phyloP scores from a whole-genome alignment of 1,284 basidiomycete species.

The Mycosarcoma mackinlayi region DNA sequence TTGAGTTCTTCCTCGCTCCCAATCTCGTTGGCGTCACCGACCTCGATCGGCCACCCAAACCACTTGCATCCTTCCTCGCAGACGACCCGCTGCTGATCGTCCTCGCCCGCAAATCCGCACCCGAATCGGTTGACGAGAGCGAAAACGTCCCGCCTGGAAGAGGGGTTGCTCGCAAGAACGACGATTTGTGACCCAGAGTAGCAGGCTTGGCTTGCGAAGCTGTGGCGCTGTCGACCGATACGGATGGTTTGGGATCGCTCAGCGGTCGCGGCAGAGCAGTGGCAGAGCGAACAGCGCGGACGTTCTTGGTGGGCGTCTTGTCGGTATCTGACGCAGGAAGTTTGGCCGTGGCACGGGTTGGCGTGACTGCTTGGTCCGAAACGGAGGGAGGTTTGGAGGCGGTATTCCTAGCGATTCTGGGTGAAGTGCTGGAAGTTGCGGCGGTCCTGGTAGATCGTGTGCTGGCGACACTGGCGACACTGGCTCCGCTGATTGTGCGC shows the following conservation, averaged over 20 bases:
- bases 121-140: constrained; percentile 23
- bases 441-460: constrained; percentile 1
- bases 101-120: constrained; percentile 15
- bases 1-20: background rate
- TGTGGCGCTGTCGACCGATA: constrained; percentile 12
- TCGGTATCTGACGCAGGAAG: constrained; percentile 12
- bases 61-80: background rate
- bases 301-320: constrained; percentile 25
- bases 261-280: constrained; percentile 2
- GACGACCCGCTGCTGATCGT: constrained; percentile 14
- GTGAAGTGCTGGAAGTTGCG: background rate
- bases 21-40: constrained; percentile 10
- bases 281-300: constrained; percentile 20
- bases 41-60: background rate
- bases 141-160: constrained; percentile 46
- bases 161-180: constrained; percentile 46
- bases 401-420: background rate
- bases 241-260: background rate
- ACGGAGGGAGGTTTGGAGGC: background rate
- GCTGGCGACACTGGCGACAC: constrained; percentile 13
- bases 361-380: background rate
- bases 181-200: constrained; percentile 16
- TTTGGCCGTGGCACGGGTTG: constrained; percentile 1
- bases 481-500: constrained; percentile 15
- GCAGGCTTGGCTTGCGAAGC: constrained; percentile 3